Conservation (phyloP, 2,329 filamentous ascomycete species). For the Arthrinium puccinioides region DNA sequence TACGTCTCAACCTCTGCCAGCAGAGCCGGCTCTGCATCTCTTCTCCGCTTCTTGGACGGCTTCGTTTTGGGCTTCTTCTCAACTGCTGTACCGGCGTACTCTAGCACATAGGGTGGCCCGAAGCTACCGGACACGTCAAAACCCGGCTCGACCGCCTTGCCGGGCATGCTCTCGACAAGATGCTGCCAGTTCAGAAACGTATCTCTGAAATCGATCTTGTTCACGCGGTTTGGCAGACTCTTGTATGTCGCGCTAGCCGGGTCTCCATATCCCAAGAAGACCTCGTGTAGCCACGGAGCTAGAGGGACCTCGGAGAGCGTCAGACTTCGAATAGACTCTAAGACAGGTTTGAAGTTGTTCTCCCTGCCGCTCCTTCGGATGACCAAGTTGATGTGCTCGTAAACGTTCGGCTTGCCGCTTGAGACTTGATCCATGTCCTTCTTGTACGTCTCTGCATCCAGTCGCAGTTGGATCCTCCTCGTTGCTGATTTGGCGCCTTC, state of each 20-base stretch:
- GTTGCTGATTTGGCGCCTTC: slow-evolving; percentile 53
- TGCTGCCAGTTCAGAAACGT: slow-evolving; percentile 97
- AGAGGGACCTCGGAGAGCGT: slow-evolving; percentile 79
- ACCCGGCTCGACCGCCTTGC: slow-evolving; percentile 74
- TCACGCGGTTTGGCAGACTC: slow-evolving; percentile 68
- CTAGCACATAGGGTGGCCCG: slow-evolving; percentile 79
- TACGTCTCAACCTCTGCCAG: slow-evolving; percentile 59
- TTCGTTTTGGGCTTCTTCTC: slow-evolving; percentile 45
- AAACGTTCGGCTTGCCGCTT: slow-evolving; percentile 68
- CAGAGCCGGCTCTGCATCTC: slow-evolving; percentile 63
- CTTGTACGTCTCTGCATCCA: slow-evolving; percentile 74
- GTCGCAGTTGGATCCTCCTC: slow-evolving; percentile 68
- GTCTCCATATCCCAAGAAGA: slow-evolving; percentile 96
- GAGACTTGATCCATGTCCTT: slow-evolving; percentile 61
- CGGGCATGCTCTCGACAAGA: slow-evolving; percentile 81
- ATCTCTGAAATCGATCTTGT: slow-evolving; percentile 81
- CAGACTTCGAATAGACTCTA: slow-evolving; percentile 85
- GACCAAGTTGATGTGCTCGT: slow-evolving; percentile 78
- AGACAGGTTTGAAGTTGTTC: slow-evolving; percentile 93
- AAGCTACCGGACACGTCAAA: slow-evolving; percentile 67
- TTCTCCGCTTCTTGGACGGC: slow-evolving; percentile 78
- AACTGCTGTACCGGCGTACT: slow-evolving; percentile 51
- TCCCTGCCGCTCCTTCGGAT: slow-evolving; percentile 78
- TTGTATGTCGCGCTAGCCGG: slow-evolving; percentile 82
- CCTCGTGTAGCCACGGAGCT: slow-evolving; percentile 89